A percentile compares a stretch with the other conserved stretches of the same genome.
These are phyloP conservation scores for Penicillium sp. DNA, from an alignment of 2,329 filamentous ascomycete genomes.

Conservation along the genomic window DNA sequence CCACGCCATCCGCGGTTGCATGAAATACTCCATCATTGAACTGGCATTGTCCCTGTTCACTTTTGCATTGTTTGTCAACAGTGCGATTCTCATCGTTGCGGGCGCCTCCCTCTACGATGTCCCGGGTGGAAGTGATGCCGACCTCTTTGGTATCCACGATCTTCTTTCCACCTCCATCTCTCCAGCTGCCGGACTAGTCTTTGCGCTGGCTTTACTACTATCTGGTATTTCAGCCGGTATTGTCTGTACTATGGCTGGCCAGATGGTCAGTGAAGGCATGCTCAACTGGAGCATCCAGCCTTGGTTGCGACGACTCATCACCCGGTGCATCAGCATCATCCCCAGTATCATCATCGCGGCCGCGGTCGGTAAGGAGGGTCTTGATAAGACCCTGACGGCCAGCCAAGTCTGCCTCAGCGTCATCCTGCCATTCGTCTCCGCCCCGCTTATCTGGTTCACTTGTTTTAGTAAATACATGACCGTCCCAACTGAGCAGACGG, in stretches of 20 bases:
- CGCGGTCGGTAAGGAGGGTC: constrained; percentile 70
- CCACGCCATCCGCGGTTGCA: constrained; percentile 71
- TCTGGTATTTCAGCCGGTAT: constrained; percentile 82
- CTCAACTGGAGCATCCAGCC: constrained; percentile 73
- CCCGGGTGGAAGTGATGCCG: constrained; percentile 65
- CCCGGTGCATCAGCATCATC: constrained; percentile 77
- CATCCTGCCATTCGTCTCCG: constrained; percentile 79
- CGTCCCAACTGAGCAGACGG: constrained; percentile 55
- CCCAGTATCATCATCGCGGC: constrained; percentile 83
- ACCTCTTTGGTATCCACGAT: constrained; percentile 81
- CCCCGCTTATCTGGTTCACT: constrained; percentile 84
- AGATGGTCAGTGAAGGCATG: constrained; percentile 86
- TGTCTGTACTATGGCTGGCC: constrained; percentile 85
- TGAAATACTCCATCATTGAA: constrained; percentile 74
- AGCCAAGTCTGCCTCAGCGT: constrained; percentile 78
- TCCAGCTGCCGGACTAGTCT: constrained; percentile 78
- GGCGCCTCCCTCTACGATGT: constrained; percentile 73
- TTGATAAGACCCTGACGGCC: constrained; percentile 72
- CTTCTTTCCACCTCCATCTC: constrained; percentile 71
- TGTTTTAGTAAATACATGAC: constrained; percentile 80
- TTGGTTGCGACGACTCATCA: constrained; percentile 78
- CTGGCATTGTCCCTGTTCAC: constrained; percentile 74
- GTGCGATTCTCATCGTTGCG: constrained; percentile 78
- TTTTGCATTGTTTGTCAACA: constrained; percentile 84
- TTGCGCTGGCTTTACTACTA: constrained; percentile 77